These are phyloP conservation scores for Leccinum ochraceum DNA, from an alignment of 768 basidiomycete genomes.

Conservation along the genomic window DNA sequence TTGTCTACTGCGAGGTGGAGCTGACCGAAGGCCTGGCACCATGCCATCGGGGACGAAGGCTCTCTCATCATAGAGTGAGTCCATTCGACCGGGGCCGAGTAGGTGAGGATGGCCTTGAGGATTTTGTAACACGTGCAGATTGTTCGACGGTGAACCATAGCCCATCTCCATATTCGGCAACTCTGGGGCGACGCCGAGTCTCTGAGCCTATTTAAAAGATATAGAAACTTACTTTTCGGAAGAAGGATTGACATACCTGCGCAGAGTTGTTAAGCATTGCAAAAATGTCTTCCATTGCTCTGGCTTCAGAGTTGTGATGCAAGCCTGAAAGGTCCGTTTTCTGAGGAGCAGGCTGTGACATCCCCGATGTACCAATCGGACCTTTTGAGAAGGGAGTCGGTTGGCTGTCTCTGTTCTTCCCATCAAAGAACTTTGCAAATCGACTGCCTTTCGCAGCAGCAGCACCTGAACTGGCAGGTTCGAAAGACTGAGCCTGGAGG, in stretches of 20 bases:
- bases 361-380: constrained; percentile 39
- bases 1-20: constrained; percentile 62
- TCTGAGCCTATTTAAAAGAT: constrained; percentile 28
- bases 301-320: constrained; percentile 46
- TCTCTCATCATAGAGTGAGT: constrained; percentile 74
- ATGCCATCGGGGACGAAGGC: constrained; percentile 82
- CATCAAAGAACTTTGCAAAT: constrained; percentile 86
- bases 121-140: constrained; percentile 43
- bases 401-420: constrained; percentile 53
- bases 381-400: constrained; percentile 37
- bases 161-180: constrained; percentile 24
- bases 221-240: constrained; percentile 8
- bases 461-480: constrained; percentile 43
- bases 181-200: constrained; percentile 27
- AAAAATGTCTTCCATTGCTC: constrained; percentile 78
- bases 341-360: constrained; percentile 49
- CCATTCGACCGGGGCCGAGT: constrained; percentile 50
- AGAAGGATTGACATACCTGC: constrained; percentile 48
- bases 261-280: constrained; percentile 77
- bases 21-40: constrained; percentile 79
- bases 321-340: constrained; percentile 46
- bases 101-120: constrained; percentile 43
- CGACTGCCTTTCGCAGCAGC: constrained; percentile 72
- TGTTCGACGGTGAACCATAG: constrained; percentile 25
- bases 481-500: constrained; percentile 22